Base-by-base conservation (phyloP, 1,139 yeast genomes). In the Yamadazyma conglobata region DNA sequence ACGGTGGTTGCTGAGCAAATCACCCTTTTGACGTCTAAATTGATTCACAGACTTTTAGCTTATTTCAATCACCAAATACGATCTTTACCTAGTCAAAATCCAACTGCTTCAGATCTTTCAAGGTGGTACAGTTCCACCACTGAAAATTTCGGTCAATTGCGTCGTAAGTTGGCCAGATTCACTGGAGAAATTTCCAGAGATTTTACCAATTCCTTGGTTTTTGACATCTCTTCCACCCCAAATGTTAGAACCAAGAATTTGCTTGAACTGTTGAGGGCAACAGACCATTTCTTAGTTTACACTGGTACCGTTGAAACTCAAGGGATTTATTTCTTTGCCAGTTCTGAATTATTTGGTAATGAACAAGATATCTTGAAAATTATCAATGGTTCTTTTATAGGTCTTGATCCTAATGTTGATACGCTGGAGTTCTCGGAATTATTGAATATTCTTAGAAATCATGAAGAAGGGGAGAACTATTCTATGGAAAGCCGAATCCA, bases 161-260 rank as follows among this genome's bases (percentile, higher is more conserved):
- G 94, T 47, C 77, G 98, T 50, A 86, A 87, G 49, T 68, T 89
- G 35, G 75, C 86, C 14, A 77, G 96, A 47, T 86, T 89, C 48
- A 75, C 83, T 15, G 74, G 77, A 27, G 77, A 78, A 29, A 62
- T 88, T 15, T 74, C 84, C 6, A 70, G 79, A 32, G 78, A 82
- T 27, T 86, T 86, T 44, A 85, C 85, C 39, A 89, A 91, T 50
- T 73, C 93, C 0, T 67, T 81, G 17, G 79, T 79, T 13, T 86
- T 79, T 51, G 76, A 79, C 24, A 59, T 88, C 25, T 57, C 69
- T 1, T 37, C 56, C 1, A 49, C 52, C 10, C 75, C 79, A 14
- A 73, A 73, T 22, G 69, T 75, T 38, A 69, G 70, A 28, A 67
- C 70, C 27, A 73, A 73, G 43, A 58, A 60, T 4, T 69, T 88